A percentile compares a stretch with the other conserved stretches of the same genome.
These are phyloP conservation scores for Cryptococcus maquisensis DNA, from an alignment of 1,284 basidiomycete genomes.

Conservation along the genomic window DNA sequence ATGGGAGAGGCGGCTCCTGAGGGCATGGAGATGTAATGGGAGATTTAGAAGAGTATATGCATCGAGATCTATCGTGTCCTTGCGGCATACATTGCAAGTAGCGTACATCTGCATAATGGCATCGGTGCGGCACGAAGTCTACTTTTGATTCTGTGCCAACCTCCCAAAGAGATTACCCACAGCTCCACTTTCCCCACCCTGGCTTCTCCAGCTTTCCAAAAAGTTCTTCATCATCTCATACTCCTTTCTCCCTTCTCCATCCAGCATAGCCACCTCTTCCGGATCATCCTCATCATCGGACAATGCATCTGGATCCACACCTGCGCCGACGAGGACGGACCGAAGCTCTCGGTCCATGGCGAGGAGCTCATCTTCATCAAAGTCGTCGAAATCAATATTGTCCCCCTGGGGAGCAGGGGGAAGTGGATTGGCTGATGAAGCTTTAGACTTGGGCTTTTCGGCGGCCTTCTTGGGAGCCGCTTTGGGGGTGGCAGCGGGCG, in stretches of 20 bases:
- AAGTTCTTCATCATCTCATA: slow-evolving; percentile 92
- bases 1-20: slow-evolving; percentile 42
- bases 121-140: background rate
- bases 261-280: slow-evolving; percentile 42
- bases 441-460: background rate
- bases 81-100: too few relatives aligned
- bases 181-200: slow-evolving; percentile 78
- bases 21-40: slow-evolving; percentile 23
- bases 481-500: background rate
- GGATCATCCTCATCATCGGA: slow-evolving; percentile 47
- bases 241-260: slow-evolving; percentile 57
- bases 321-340: slow-evolving; percentile 58
- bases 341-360: slow-evolving; percentile 83
- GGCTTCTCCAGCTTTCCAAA: slow-evolving; percentile 86
- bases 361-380: slow-evolving; percentile 59
- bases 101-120: too few relatives aligned
- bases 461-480: background rate
- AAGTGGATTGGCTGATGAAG: slow-evolving; percentile 19
- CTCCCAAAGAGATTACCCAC: slow-evolving; percentile 64
- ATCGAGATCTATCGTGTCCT: too few relatives aligned
- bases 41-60: too few relatives aligned
- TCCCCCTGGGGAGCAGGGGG: slow-evolving; percentile 33
- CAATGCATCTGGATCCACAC: slow-evolving; percentile 49
- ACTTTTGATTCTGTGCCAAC: slow-evolving; percentile 6
- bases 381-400: slow-evolving; percentile 51